Evolutionary conservation across 2,329 filamentous ascomycete species (phyloP), one percentile per base, ranked within the genome.

Genomic region (Cryphonectria radicalis): DNA sequence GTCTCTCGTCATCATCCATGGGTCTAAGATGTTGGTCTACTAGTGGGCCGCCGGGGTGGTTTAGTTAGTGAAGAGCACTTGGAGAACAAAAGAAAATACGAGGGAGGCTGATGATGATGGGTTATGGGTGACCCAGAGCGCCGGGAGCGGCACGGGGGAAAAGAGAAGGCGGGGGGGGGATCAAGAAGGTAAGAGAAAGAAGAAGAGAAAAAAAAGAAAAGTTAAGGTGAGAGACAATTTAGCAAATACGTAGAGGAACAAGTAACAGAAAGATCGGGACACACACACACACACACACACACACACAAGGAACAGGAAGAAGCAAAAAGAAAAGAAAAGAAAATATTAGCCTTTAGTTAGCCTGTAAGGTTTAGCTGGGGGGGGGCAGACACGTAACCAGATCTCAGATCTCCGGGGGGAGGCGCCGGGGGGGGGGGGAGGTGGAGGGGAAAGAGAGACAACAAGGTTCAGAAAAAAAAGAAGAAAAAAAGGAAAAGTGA

Each of bases 331-430:
- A 55, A 13, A n/a, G n/a, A n/a, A n/a, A n/a, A n/a, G n/a, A n/a
- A n/a, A n/a, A n/a, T n/a, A n/a, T n/a, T 1, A 32, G 5, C 8
- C 13, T 32, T 25, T n/a, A 8, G 19, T n/a, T 50, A n/a, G 25
- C 28, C 55, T 14, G 11, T 32, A 32, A 17, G 55, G 25, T 55
- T 55, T 55, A 55, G 10, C n/a, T 4, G 55, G 14, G 13, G 55
- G 25, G 55, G n/a, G 25, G 25, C 13, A 7, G 14, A 6, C 55
- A 57, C 55, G 55, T 57, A 25, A 32, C 25, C 25, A 57, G 55
- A 57, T 57, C 55, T 57, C 55, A 57, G 55, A 57, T 57, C 55
- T 57, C 55, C n/a, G n/a, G n/a, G n/a, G n/a, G n/a, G n/a, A n/a
- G n/a, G n/a, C n/a, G n/a, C n/a, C n/a, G 53, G 60, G 35, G 14